phyloP scores from a whole-genome alignment of 1,284 basidiomycete species.

The Mycosarcoma mackinlayi region DNA sequence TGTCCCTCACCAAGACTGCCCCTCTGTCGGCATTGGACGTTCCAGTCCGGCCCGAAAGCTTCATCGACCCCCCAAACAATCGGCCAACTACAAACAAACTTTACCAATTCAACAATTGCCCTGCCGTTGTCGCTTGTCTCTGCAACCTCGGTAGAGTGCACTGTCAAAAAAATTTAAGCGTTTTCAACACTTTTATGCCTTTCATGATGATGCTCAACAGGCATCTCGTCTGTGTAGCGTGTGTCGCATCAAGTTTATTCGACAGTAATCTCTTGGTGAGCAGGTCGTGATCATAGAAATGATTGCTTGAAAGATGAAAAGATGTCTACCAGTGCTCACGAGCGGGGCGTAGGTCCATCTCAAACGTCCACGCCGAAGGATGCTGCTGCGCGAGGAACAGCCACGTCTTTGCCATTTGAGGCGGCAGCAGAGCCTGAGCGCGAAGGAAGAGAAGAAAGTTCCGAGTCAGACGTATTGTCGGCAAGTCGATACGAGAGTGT shows the following conservation, averaged over 20 bases:
- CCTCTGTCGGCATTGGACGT: constrained; percentile 4
- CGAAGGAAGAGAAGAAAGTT: background rate
- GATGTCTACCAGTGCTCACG: constrained; percentile 47
- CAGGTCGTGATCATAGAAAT: no score
- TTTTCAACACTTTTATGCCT: constrained; percentile 47
- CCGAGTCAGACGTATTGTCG: background rate
- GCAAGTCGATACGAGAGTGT: background rate
- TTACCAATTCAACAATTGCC: constrained; percentile 13
- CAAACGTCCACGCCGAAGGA: constrained; percentile 52
- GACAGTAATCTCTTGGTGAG: no score
- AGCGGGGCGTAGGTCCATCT: constrained; percentile 58
- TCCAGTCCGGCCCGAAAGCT: constrained; percentile 24
- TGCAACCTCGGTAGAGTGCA: constrained; percentile 22
- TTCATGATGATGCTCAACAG: background rate
- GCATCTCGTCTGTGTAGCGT: background rate
- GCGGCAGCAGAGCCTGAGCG: constrained; percentile 42
- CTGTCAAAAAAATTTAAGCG: constrained; percentile 40
- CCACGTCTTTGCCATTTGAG: constrained; percentile 61
- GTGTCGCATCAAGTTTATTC: no score
- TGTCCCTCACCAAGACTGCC: constrained; percentile 28
- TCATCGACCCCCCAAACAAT: constrained; percentile 22
- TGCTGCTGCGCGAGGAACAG: constrained; percentile 59
- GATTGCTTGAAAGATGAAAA: no score
- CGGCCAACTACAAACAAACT: constrained; percentile 28
- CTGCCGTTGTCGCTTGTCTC: constrained; percentile 34